Evolutionary conservation across 768 basidiomycete genomes (phyloP), one percentile per base, ranked within the genome.

Genomic region (Cyclocybe aegerita): DNA sequence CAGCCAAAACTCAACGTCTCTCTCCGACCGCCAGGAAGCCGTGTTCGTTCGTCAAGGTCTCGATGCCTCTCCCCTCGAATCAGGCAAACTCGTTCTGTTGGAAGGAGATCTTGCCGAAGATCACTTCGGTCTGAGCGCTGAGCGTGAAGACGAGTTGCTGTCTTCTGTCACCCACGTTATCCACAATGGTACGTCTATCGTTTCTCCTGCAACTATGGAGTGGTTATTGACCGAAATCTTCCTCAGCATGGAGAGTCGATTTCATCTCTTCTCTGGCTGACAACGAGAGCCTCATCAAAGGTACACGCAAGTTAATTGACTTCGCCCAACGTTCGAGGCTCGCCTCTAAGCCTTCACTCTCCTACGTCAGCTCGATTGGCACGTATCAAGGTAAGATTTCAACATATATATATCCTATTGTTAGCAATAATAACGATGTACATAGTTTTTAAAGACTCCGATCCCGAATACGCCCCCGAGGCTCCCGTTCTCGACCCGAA

Each of bases 201-300:
- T 2, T 53, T 17, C 0, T 3, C 2, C 23, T 23, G 23, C 4
- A 23, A 14, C 7, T 47, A 17, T 47, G 17, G 10, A 46, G 30
- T 6, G n/a, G 31, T 17, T 14, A 31, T 30, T 36, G 12, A 9
- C 12, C 45, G 51, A 30, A 52, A 43, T 41, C 9, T 23, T 17
- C 9, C 17, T 16, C 34, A 63, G 74, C 72, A 12, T 76, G 74
- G 74, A 64, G 56, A 9, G 67, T 74, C 9, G 66, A 76, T 52
- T 76, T 76, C 62, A 39, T 50, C 11, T 37, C 49, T 2, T 34
- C 53, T 16, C 44, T 58, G 7, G 39, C 14, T 1, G 50, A 45
- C 4, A 43, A 54, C 14, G 56, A 58, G 33, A 46, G 44, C 39
- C 48, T 54, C 35, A 68, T 73, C 34, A 46, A 59, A 15, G 65